A percentile compares a stretch with the other conserved stretches of the same genome.
These are phyloP conservation scores for Abrus precatorius DNA, from an alignment of 306 rosid species.

Conservation along the genomic window DNA sequence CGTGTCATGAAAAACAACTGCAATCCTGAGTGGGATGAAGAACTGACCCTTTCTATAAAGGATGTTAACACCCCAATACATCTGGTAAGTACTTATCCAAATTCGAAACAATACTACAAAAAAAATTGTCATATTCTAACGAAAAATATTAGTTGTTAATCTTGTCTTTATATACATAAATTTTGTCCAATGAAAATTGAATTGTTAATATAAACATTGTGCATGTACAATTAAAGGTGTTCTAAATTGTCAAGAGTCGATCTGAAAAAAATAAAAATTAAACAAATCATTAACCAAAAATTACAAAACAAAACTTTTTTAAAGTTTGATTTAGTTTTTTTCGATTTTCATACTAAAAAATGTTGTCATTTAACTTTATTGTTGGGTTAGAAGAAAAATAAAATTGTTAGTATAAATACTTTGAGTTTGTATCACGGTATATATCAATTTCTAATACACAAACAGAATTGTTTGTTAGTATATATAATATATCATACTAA, in stretches of 20 bases:
- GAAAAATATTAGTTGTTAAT: background rate
- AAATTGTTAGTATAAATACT: background rate
- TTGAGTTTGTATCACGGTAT: background rate
- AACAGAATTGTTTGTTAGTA: background rate
- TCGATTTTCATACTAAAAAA: too few species aligned
- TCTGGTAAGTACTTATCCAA: conserved; percentile 55
- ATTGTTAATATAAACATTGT: background rate
- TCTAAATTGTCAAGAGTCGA: too few species aligned
- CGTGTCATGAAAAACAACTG: conserved; percentile 60
- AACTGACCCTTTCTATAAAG: conserved; percentile 71
- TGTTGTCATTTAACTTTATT: too few species aligned
- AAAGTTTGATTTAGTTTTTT: too few species aligned
- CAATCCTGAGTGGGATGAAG: conserved; percentile 92
- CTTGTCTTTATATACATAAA: background rate
- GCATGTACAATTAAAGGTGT: too few species aligned
- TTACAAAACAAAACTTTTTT: too few species aligned
- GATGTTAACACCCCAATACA: conserved; percentile 60
- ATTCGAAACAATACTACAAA: background rate
- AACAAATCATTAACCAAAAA: too few species aligned
- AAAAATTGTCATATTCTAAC: background rate
- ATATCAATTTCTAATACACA: background rate
- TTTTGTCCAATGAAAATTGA: background rate
- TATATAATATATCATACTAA: background rate
- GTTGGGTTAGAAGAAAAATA: background rate
- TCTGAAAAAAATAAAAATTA: too few species aligned